Conservation (phyloP, 139 green algal species). For the Chlorella ohadii region DNA sequence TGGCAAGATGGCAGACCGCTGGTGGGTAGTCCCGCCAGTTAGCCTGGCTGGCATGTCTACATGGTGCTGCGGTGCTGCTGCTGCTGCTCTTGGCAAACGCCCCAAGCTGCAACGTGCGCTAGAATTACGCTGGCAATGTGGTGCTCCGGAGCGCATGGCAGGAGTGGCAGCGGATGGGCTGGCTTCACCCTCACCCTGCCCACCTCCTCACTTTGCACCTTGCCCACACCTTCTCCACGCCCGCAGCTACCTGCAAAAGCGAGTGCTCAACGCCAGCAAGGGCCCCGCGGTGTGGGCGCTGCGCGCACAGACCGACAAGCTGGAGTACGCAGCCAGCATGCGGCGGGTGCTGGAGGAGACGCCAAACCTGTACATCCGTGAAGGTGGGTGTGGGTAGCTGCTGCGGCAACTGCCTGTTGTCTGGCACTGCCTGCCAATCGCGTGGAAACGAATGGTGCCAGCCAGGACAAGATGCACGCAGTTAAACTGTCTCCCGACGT, state of each 20-base stretch:
- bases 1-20: slow-evolving; percentile 91
- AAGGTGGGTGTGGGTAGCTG: slow-evolving; percentile 68
- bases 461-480: no score
- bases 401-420: no score
- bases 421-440: no score
- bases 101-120: no score
- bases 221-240: not conserved
- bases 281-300: slow-evolving; percentile 98
- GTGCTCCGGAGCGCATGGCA: no score
- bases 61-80: not conserved
- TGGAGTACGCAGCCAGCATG: slow-evolving; percentile 86
- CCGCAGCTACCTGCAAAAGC: slow-evolving; percentile 84
- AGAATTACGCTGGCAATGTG: no score
- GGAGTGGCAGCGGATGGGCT: no score
- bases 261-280: slow-evolving; percentile 95
- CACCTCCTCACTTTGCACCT: no score
- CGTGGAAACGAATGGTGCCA: no score
- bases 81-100: no score
- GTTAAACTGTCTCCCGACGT: no score
- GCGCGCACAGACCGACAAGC: slow-evolving; percentile 98
- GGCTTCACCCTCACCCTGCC: not conserved
- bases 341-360: slow-evolving; percentile 79
- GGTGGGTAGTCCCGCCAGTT: slow-evolving; percentile 42
- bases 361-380: slow-evolving; percentile 88
- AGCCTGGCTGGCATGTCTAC: not conserved